Base-by-base conservation (phyloP, 2,329 filamentous ascomycete species). In the Myriangium duriaei region DNA sequence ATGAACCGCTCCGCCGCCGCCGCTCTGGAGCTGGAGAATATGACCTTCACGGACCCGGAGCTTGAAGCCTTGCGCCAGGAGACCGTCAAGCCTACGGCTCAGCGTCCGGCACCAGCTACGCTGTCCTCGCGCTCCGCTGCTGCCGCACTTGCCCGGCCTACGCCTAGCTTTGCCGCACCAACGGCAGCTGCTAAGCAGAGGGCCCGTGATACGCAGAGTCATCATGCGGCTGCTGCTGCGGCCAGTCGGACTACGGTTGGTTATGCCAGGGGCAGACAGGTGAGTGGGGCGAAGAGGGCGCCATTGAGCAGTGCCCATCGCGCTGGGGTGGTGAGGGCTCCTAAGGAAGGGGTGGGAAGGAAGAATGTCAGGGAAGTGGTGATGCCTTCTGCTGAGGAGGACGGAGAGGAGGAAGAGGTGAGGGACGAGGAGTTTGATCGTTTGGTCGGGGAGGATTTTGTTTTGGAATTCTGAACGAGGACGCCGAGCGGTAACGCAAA, bases 241-340 rank as follows among this genome's bases (percentile, higher is more conserved):
- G 76, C 76, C 4, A 93, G 86, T 2, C 75, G 78, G 45, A 87
- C 76, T 39, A 94, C 86, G 0, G 70, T 94, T 30, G 87, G 87
- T 11, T 94, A 93, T 55, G 82, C 74, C 40, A 84, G 81, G 56
- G 86, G 87, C 21, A 74, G 83, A 21, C 62, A 64, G 9, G 62
- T 68, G 2, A 66, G 66, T 13, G 57, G 57, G 5, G 55, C 54
- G 16, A 45, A 67, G 4, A 47, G 52, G 9, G 43, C 42, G 6
- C 52, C 53, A 4, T 42, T 54, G 1, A 42, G 47, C 6, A 39
- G 32, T 21, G 36, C 36, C 10, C 36, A 39, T 19, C 30, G 36
- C 6, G 36, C 36, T 9, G 15, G 15, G 5, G 36, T 39, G 19
- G 11, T 39, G 29, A 32, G 32, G 15, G 36, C 36, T 11, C 36